Evolutionary conservation across 1,139 yeast species (phyloP).

Genomic region (Candida pseudocylindracea): DNA sequence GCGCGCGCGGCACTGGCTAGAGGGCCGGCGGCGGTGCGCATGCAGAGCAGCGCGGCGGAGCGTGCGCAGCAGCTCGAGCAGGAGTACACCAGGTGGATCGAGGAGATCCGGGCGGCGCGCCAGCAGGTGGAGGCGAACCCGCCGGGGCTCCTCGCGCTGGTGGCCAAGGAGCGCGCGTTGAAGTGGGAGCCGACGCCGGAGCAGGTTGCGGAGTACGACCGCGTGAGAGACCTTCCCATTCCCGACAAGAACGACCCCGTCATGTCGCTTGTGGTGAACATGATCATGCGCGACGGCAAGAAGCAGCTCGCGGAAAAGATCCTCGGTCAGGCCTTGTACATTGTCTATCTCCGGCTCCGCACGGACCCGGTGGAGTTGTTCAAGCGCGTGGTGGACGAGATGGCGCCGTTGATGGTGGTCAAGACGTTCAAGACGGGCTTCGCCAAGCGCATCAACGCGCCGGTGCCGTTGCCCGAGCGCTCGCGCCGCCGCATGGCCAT

Average conservation of each 20-base stretch:
- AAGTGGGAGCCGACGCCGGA: no score
- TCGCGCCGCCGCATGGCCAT: constrained; percentile 78
- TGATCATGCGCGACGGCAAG: constrained; percentile 86
- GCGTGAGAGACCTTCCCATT: no score
- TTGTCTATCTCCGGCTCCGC: constrained; percentile 52
- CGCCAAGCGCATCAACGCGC: constrained; percentile 64
- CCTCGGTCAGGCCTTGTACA: constrained; percentile 58
- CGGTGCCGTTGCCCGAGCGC: constrained; percentile 61
- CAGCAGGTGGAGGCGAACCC: no score
- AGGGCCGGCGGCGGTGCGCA: no score
- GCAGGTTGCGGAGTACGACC: no score
- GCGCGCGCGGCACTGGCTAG: no score
- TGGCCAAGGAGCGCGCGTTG: no score
- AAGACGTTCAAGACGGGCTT: constrained; percentile 67
- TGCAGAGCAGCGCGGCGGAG: no score
- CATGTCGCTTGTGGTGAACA: constrained; percentile 56
- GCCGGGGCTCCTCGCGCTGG: no score
- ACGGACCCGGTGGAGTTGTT: constrained; percentile 58
- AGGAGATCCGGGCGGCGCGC: no score
- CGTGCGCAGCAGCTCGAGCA: no score
- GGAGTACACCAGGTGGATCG: no score
- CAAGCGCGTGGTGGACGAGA: constrained; percentile 50
- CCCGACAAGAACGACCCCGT: constrained; percentile 25
- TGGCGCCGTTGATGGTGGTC: constrained; percentile 72
- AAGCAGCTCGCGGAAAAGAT: constrained; percentile 61